Percentiles rank a stretch among this genome's conserved stretches.
These are phyloP conservation scores for Dalbergia cochinchinensis DNA, from an alignment of 306 rosid species.

Conservation along the genomic window DNA sequence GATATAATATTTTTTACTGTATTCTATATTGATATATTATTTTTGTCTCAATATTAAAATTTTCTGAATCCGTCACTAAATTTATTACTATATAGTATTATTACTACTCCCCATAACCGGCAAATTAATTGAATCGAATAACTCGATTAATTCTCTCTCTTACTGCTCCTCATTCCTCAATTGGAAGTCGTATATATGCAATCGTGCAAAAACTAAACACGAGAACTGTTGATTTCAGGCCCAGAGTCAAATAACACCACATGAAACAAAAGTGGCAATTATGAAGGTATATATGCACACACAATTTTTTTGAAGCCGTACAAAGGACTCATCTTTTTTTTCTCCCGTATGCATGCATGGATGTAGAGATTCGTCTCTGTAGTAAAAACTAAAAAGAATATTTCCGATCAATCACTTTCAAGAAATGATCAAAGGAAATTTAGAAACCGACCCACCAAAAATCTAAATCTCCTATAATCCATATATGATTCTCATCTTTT, in stretches of 20 bases:
- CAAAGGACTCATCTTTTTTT: slow-evolving; percentile 63
- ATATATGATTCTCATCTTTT: slow-evolving; percentile 58
- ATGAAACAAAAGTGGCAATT: slow-evolving; percentile 22
- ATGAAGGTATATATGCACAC: slow-evolving; percentile 27
- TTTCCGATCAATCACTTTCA: slow-evolving; percentile 57
- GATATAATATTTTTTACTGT: no score
- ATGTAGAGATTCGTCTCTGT: slow-evolving; percentile 53
- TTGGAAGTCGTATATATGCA: slow-evolving; percentile 18
- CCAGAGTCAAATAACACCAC: slow-evolving; percentile 29
- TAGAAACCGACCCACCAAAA: slow-evolving; percentile 51
- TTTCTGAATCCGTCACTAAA: no score
- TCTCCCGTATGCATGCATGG: slow-evolving; percentile 62
- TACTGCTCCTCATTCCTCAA: neutral
- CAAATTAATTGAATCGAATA: slow-evolving; percentile 18
- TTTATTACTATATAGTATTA: neutral
- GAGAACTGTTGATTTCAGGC: slow-evolving; percentile 26
- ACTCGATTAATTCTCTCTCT: neutral
- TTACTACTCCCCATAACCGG: neutral
- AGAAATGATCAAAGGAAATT: slow-evolving; percentile 54
- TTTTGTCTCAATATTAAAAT: no score
- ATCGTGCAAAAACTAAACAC: slow-evolving; percentile 42
- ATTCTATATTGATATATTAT: no score
- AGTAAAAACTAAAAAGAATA: slow-evolving; percentile 41
- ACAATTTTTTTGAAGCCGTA: slow-evolving; percentile 53
- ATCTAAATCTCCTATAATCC: slow-evolving; percentile 32